Evolutionary conservation across 2,329 filamentous ascomycete species (phyloP), one percentile per base, ranked within the genome.

Genomic region (Paecilomyces sp.): DNA sequence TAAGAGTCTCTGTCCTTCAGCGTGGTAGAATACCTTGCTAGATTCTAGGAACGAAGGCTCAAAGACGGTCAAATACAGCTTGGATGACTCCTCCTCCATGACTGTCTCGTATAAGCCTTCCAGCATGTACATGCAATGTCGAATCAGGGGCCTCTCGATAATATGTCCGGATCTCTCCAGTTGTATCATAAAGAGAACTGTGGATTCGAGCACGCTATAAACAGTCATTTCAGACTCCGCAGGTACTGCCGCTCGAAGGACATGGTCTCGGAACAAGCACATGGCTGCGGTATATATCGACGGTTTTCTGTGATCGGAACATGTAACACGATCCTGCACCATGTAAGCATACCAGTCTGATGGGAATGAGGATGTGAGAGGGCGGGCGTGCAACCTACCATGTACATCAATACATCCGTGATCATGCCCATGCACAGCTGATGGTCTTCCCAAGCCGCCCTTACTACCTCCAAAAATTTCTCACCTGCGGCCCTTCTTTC

Each of bases 391-490:
- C 61, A 60, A 69, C 80, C 69, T 70, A 86, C 84, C 81, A 99
- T 91, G 71, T 97, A 97, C 92, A 97, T 97, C 57, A 97, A 82
- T 33, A 97, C 91, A 73, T 97, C 94, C 3, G 92, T 92, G 56
- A 91, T 88, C 93, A 97, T 97, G 70, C 91, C 92, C 90, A 96
- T 96, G 53, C 90, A 92, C 59, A 90, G 85, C 71, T 92, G 90
- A 71, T 99, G 92, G 63, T 95, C 89, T 62, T 92, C 86, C 91
- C 92, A 99, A 2, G 88, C 86, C 60, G 87, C 82, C 66, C 88
- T 88, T 13, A 97, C 75, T 0, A 86, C 88, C 58, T 85, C 85
- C 60, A 99, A 76, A 64, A 97, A 95, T 69, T 83, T 87, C 74
- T 96, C 92, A 55, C 92, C 92, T 36, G 89, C 88, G 52, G 88